Conservation (phyloP, 495 filamentous ascomycete genomes). For the Annulohypoxylon nitens region DNA sequence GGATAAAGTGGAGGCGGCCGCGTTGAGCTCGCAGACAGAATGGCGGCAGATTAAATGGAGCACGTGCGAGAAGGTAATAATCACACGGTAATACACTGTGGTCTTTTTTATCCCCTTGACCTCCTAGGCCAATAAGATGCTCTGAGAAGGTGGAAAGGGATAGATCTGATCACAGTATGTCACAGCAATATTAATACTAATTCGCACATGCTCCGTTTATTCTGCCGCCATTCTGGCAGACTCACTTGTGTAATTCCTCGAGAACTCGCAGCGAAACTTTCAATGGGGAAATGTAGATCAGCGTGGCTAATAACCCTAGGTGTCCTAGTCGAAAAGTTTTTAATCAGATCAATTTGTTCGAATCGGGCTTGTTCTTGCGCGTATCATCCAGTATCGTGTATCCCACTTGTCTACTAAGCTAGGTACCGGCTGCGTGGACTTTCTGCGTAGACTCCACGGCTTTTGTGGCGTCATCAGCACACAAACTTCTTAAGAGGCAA, state of each 20-base stretch:
- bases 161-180: too few relatives aligned
- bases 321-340: conserved; percentile 7
- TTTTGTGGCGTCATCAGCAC: conserved; percentile 34
- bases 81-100: too few relatives aligned
- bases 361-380: conserved; percentile 31
- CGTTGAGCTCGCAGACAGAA: conserved; percentile 1
- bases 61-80: too few relatives aligned
- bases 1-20: conserved; percentile 23
- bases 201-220: too few relatives aligned
- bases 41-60: too few relatives aligned
- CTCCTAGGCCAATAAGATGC: too few relatives aligned
- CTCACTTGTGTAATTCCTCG: neutral
- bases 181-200: too few relatives aligned
- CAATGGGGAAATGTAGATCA: conserved; percentile 38
- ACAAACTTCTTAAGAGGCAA: conserved; percentile 28
- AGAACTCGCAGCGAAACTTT: conserved; percentile 15
- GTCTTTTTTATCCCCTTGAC: too few relatives aligned
- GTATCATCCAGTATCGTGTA: conserved; percentile 4
- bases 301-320: conserved; percentile 20
- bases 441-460: neutral
- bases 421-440: conserved; percentile 13
- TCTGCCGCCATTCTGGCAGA: too few relatives aligned
- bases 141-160: too few relatives aligned
- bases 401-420: conserved; percentile 15
- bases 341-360: conserved; percentile 13